A percentile compares a stretch with the other conserved stretches of the same genome.
Conservation (phyloP, 2,329 filamentous ascomycete species). For the Chrysoporthe puriensis region DNA sequence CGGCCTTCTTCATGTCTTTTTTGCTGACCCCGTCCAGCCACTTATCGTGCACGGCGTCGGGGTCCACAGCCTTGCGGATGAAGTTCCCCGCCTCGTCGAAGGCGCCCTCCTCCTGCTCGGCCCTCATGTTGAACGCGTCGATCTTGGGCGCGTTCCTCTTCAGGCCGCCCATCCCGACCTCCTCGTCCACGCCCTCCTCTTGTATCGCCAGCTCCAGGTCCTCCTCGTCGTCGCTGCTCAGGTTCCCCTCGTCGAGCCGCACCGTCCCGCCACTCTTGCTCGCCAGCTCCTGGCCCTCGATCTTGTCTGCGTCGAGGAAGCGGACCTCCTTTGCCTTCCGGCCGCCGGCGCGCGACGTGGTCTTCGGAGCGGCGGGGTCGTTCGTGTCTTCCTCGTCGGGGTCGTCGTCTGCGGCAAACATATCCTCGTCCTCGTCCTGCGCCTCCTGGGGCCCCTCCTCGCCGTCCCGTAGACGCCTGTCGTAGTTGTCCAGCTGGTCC, state of each 20-base stretch:
- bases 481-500: constrained; percentile 60
- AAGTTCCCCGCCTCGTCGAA: constrained; percentile 94
- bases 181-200: constrained; percentile 80
- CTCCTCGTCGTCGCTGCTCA: constrained; percentile 65
- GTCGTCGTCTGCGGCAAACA: constrained; percentile 71
- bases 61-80: constrained; percentile 84
- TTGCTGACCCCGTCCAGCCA: constrained; percentile 94
- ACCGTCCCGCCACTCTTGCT: constrained; percentile 78
- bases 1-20: constrained; percentile 88
- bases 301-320: constrained; percentile 63
- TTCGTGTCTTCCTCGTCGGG: constrained; percentile 24
- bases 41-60: constrained; percentile 85
- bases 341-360: constrained; percentile 46
- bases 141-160: constrained; percentile 93
- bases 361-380: constrained; percentile 27
- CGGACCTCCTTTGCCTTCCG: constrained; percentile 65
- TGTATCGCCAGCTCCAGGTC: constrained; percentile 75
- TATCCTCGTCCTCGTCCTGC: constrained; percentile 74
- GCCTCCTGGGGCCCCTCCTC: constrained; percentile 38
- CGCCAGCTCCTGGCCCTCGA: constrained; percentile 76
- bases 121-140: constrained; percentile 92
- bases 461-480: constrained; percentile 45
- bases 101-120: constrained; percentile 87
- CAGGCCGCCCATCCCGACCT: constrained; percentile 86
- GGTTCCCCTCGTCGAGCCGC: constrained; percentile 53